phyloP scores from a whole-genome alignment of 495 filamentous ascomycete genomes.

The Penicillium paradoxum region DNA sequence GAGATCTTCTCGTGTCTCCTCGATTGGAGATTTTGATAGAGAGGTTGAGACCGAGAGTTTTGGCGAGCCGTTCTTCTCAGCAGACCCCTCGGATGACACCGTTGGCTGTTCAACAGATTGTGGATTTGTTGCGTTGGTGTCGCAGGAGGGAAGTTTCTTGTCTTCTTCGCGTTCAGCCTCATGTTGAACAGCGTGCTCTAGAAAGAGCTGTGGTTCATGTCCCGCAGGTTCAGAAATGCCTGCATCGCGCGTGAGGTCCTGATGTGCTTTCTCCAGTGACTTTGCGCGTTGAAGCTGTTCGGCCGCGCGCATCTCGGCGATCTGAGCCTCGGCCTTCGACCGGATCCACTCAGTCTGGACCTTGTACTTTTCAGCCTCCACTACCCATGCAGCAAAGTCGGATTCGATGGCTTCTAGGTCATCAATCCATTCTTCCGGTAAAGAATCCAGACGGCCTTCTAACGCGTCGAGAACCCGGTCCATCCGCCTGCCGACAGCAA shows the following conservation, averaged over 20 bases:
- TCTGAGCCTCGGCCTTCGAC: conserved; percentile 10
- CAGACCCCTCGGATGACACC: not conserved
- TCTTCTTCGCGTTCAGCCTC: not conserved
- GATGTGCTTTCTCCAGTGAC: not conserved
- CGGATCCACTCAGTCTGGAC: conserved; percentile 43
- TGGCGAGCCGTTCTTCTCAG: not conserved
- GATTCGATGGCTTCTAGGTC: conserved; percentile 74
- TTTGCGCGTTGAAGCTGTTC: not conserved
- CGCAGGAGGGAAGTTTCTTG: not conserved
- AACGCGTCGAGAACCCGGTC: conserved; percentile 81
- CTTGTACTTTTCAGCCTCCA: conserved; percentile 43
- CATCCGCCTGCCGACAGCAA: conserved; percentile 63
- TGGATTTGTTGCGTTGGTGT: not conserved
- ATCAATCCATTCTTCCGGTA: conserved; percentile 86
- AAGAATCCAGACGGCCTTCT: conserved; percentile 73
- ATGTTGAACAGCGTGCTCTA: not conserved
- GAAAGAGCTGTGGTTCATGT: not conserved
- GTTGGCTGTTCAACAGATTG: not conserved
- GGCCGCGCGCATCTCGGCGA: not conserved
- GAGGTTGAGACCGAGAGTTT: not conserved
- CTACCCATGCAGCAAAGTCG: conserved; percentile 75
- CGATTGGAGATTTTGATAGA: not conserved
- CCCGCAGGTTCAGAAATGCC: not conserved
- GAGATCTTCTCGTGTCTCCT: not conserved
- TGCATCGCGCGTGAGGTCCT: not conserved